Percentiles rank a stretch among this genome's conserved stretches.
These are phyloP conservation scores for Hirsutella thompsonii DNA, from an alignment of 2,329 filamentous ascomycete genomes.

Conservation along the genomic window DNA sequence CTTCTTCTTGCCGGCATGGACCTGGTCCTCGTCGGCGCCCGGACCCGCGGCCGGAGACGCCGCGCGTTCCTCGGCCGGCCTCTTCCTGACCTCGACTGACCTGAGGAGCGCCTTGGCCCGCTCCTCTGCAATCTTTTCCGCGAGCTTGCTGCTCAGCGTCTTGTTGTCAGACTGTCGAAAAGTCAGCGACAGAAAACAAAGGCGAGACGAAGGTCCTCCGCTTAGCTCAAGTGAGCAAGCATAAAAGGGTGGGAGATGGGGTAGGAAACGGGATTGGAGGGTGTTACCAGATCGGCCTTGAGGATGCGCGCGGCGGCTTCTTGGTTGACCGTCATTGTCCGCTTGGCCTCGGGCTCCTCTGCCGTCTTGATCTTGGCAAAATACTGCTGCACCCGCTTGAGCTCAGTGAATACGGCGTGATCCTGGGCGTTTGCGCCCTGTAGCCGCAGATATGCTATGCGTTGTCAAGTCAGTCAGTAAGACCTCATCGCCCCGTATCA, in stretches of 20 bases:
- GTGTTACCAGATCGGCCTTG: conserved; percentile 59
- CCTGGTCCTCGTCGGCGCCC: conserved; percentile 7
- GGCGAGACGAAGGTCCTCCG: no score
- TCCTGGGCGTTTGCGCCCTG: conserved; percentile 70
- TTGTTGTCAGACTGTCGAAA: conserved; percentile 41
- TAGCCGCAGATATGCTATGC: conserved; percentile 57
- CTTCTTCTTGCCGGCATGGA: conserved; percentile 14
- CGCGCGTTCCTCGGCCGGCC: conserved; percentile 21
- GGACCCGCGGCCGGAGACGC: conserved; percentile 10
- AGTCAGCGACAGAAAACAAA: background rate
- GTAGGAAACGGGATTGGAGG: no score
- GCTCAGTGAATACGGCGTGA: conserved; percentile 74
- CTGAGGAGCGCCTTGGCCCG: conserved; percentile 37
- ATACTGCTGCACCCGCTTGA: conserved; percentile 79
- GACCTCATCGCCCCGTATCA: no score
- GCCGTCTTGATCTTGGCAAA: conserved; percentile 79
- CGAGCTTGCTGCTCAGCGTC: conserved; percentile 35
- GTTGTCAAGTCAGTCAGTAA: background rate
- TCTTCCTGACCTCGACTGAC: conserved; percentile 31
- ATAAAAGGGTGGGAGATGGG: background rate
- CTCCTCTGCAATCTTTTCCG: conserved; percentile 44
- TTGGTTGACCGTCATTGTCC: conserved; percentile 50
- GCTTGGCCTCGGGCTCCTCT: conserved; percentile 48
- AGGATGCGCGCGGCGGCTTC: conserved; percentile 72
- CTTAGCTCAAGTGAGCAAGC: no score